Base-by-base conservation (phyloP, 2,329 filamentous ascomycete genomes). In the Sporothrix variecibatus region DNA sequence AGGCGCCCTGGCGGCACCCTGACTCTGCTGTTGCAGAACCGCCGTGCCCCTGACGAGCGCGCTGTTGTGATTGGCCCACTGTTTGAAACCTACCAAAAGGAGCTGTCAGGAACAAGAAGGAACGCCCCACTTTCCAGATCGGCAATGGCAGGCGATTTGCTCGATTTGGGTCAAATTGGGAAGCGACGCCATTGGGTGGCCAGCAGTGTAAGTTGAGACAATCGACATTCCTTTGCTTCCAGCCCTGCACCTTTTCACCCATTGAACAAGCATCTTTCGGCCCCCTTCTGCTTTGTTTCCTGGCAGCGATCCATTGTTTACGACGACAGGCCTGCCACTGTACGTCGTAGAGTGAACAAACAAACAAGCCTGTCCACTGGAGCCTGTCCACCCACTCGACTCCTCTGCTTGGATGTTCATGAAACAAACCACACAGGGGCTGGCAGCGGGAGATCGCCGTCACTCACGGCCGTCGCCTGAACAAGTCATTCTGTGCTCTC, bases 111-210 rank as follows among this genome's bases (percentile, higher is more conserved):
- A 20, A 20, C 56, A 34, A 12, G 15, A 34, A 65, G 62, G 62
- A 46, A 46, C 58, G 58, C 62, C 38, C 62, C 65, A 31, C 40
- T 26, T 51, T 28, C 26, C 43, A 49, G 38, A 72, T 46, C 31
- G 43, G 7, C 38, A 20, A 12, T 12, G n/a, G 38, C 7, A 28
- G 31, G 65, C 46, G 26, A 46, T 9, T 20, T 40, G 60, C n/a
- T n/a, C n/a, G n/a, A n/a, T n/a, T n/a, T n/a, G n/a, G n/a, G n/a
- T n/a, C n/a, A n/a, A n/a, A n/a, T n/a, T n/a, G n/a, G 60, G 20
- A 65, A 38, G 38, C 64, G 46, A 49, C 64, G 64, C 64, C 64
- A 67, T 69, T 51, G 67, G 46, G 64, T 68, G 64, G 64, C 40
- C 64, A 34, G 43, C 23, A 68, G 60, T 65, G 40, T 68, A 68